Conservation (phyloP, 2,329 filamentous ascomycete genomes). For the Lecanicillium sp. region DNA sequence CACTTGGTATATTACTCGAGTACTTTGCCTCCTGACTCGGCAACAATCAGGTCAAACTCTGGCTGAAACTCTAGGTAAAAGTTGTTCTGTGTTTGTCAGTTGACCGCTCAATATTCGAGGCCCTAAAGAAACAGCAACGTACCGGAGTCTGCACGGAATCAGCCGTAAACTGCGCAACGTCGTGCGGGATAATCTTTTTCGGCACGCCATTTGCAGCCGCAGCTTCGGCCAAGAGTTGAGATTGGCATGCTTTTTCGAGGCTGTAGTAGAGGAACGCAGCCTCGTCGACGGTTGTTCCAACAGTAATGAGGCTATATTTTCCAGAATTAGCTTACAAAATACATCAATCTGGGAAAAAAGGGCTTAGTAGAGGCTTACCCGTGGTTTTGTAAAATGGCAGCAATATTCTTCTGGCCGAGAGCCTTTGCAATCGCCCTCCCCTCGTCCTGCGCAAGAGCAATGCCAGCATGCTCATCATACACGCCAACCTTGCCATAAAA, state of each 20-base stretch:
- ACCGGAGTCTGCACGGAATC: neutral
- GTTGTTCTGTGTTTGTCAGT: neutral
- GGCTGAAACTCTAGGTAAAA: neutral
- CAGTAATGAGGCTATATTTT: constrained; percentile 44
- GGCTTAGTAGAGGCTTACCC: no score
- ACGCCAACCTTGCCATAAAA: constrained; percentile 57
- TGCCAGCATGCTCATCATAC: constrained; percentile 46
- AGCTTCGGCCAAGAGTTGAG: constrained; percentile 20
- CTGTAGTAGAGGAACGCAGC: constrained; percentile 61
- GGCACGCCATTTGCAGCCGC: constrained; percentile 18
- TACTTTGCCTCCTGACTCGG: no score
- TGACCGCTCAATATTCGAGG: no score
- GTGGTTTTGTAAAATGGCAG: constrained; percentile 60
- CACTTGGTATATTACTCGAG: no score
- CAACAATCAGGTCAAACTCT: neutral
- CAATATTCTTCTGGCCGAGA: constrained; percentile 48
- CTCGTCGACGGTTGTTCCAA: constrained; percentile 63
- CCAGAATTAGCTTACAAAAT: no score
- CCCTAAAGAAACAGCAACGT: constrained; percentile 1
- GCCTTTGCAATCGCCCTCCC: constrained; percentile 54
- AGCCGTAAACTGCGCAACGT: constrained; percentile 13
- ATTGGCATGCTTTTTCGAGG: constrained; percentile 56
- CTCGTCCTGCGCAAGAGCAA: constrained; percentile 52
- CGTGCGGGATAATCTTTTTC: constrained; percentile 31
- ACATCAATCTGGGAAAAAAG: no score